Percentiles rank a stretch among this genome's conserved stretches.
Evolutionary conservation across 371 early-diverging fungal species (phyloP).

Genomic region (Racocetra persica): DNA sequence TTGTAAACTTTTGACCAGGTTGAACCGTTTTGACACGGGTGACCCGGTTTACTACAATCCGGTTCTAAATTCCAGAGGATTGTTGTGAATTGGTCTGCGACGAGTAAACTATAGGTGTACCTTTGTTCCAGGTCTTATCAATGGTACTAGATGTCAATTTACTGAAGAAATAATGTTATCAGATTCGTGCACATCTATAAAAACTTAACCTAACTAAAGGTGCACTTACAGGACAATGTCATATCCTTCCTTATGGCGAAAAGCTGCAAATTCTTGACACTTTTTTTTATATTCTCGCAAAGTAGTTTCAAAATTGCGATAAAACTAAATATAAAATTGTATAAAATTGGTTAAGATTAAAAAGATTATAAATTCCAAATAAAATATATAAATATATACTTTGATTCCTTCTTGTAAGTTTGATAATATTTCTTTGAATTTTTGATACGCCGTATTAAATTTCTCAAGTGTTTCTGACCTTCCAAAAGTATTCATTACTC

Average conservation of each 20-base stretch:
- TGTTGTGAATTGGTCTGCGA: not conserved
- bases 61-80: no score
- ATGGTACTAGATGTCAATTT: constrained; percentile 4
- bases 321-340: constrained; percentile 39
- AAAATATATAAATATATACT: constrained; percentile 11
- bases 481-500: constrained; percentile 57
- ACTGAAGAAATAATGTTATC: not conserved
- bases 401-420: constrained; percentile 70
- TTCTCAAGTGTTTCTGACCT: constrained; percentile 74
- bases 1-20: no score
- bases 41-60: no score
- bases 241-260: constrained; percentile 5
- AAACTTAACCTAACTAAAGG: not conserved
- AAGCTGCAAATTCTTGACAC: constrained; percentile 10
- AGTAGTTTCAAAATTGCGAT: not conserved
- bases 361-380: not conserved
- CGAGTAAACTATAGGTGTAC: constrained; percentile 4
- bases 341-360: not conserved
- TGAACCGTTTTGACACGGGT: no score
- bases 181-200: not conserved
- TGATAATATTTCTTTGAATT: constrained; percentile 69
- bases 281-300: constrained; percentile 9
- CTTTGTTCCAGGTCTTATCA: not conserved
- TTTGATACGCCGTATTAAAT: constrained; percentile 70
- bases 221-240: not conserved